Evolutionary conservation across 306 rosid species (phyloP).

Genomic region (Hippophae rhamnoides): DNA sequence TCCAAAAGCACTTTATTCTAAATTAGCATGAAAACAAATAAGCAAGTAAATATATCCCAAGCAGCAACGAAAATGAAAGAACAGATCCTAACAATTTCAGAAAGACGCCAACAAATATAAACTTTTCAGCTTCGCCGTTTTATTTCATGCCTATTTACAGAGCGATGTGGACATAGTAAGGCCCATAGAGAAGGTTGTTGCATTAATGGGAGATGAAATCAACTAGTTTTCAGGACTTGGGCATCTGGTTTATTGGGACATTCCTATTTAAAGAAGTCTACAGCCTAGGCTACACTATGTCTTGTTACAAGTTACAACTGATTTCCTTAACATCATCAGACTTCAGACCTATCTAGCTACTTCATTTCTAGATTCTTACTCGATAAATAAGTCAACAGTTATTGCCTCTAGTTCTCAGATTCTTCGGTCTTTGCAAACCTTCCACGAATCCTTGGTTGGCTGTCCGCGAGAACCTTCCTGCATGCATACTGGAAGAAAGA

Average conservation of each 20-base stretch:
- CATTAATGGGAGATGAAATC: slow-evolving; percentile 31
- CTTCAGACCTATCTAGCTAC: slow-evolving; percentile 32
- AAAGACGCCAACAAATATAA: slow-evolving; percentile 24
- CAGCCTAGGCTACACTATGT: too few relatives aligned
- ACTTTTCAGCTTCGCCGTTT: slow-evolving; percentile 22
- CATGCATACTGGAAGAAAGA: slow-evolving; percentile 69
- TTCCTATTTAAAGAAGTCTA: slow-evolving; percentile 19
- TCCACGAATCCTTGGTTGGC: slow-evolving; percentile 96
- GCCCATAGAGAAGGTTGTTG: slow-evolving; percentile 24
- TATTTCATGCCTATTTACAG: slow-evolving; percentile 73
- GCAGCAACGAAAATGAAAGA: neutral
- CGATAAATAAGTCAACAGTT: slow-evolving; percentile 15
- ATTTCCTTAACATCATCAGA: slow-evolving; percentile 25
- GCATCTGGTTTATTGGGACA: slow-evolving; percentile 27
- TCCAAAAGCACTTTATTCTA: too few relatives aligned
- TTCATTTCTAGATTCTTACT: slow-evolving; percentile 25
- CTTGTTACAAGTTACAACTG: too few relatives aligned
- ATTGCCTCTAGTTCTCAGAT: slow-evolving; percentile 47
- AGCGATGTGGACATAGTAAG: slow-evolving; percentile 19
- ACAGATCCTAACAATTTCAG: slow-evolving; percentile 9
- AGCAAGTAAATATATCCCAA: neutral
- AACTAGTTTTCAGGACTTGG: slow-evolving; percentile 9
- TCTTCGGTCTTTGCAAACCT: slow-evolving; percentile 94
- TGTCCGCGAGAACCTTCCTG: slow-evolving; percentile 98
- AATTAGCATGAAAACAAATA: too few relatives aligned